Evolutionary conservation across 78 protist genomes (phyloP), one percentile per base, ranked within the genome.

Genomic region (Bodo saltans): DNA sequence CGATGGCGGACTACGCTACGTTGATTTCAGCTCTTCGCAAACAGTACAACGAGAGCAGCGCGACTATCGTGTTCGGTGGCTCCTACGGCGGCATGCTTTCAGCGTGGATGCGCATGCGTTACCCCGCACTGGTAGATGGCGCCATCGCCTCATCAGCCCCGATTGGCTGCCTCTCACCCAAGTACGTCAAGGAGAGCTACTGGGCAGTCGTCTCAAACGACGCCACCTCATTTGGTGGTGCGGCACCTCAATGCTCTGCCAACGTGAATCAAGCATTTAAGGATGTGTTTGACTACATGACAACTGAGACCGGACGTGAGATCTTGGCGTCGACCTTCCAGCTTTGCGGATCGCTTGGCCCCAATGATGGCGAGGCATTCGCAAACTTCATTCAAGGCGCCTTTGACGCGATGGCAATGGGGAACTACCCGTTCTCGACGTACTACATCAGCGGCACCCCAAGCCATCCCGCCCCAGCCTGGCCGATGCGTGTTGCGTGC

Each of bases 81-180:
- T 41, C 76, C 1, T 89, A 89, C 75, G 92, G 92, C 68, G 92
- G 92, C 30, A 89, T 88, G 89, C 84, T 87, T 52, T 78, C 78
- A 1, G 84, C 79, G 0, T 85, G 89, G 92, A 68, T 68, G 29
- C 89, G 93, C 4, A 21, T 72, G 17, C 32, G 85, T 41, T 90
- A 83, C 84, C 93, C 93, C n/a, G 30, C 41, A 29, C 39, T 67
- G 26, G 53, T 87, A 17, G 79, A 35, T 42, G 91, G 91, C 23
- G 83, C 83, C 12, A 30, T 90, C 11, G 87, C 91, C 8, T 85
- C 87, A 0, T 74, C 86, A 0, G 93, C 93, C 21, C 93, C 93
- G 8, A 37, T 90, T 40, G 26, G 27, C 34, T n/a, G 27, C 38
- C 1, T 42, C 34, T 29, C n/a, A 8, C 60, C 79, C 33, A 37